Evolutionary conservation across 2,329 filamentous ascomycete species (phyloP), one percentile per base, ranked within the genome.

Genomic region (Arthrobotrys pseudoclavata): DNA sequence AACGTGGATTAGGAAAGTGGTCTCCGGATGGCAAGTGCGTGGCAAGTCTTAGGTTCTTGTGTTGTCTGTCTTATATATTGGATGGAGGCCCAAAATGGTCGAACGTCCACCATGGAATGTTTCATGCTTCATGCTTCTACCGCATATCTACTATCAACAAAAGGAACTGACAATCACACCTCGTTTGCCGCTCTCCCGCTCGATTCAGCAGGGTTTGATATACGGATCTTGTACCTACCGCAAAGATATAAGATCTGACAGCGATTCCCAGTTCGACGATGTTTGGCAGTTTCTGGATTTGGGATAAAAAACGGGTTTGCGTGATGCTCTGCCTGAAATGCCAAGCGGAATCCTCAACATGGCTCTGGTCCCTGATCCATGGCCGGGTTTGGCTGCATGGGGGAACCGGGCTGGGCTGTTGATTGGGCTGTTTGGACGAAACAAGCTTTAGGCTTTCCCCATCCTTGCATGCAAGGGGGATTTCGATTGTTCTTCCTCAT

Each of bases 271-370:
- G 61, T 70, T 69, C 60, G 40, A 26, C 15, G 53, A n/a, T 24
- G 24, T 69, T 69, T 62, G n/a, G 67, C 74, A 77, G 74, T 77
- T 77, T 77, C 74, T 77, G 67, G 48, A 77, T 77, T 77, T 55
- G 74, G 74, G 52, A 61, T 67, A 68, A 77, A 71, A 77, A 77
- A 77, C 74, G 74, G 74, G 74, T 77, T 77, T 77, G 74, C 67
- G 67, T 71, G 67, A 76, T 71, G 61, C 74, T 76, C 74, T 77
- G 74, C 74, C 74, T 77, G 74, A 77, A 77, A 77, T 77, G 74
- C 74, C 74, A 77, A 77, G 74, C 47, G 61, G 53, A 57, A 53
- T 48, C 53, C 62, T 62, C 31, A 34, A 47, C 34, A 31, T 48
- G 22, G 24, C 42, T 60, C 52, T 26, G 57, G 66, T 66, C 61